Base-by-base conservation (phyloP, 768 basidiomycete genomes). In the Piloderma croceum region DNA sequence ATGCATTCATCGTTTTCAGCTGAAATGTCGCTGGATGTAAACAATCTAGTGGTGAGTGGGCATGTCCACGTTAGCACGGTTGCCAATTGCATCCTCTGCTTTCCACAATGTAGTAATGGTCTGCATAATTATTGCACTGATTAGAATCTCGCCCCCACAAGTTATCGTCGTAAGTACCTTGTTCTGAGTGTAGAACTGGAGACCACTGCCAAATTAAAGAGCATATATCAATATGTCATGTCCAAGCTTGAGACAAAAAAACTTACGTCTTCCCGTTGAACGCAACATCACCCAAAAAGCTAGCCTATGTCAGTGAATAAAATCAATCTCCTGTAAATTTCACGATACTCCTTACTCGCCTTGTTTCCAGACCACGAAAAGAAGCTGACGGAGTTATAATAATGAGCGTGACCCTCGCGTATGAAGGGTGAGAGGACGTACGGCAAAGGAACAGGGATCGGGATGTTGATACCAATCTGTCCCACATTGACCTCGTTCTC, bases 321-420 rank as follows among this genome's bases (percentile, higher is more conserved):
- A n/a, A n/a, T n/a, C n/a, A n/a, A n/a, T n/a, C n/a, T n/a, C n/a
- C n/a, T n/a, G n/a, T n/a, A n/a, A n/a, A n/a, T n/a, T n/a, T n/a
- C n/a, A n/a, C n/a, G n/a, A n/a, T n/a, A n/a, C n/a, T n/a, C n/a
- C n/a, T n/a, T 22, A 35, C 47, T 41, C 36, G 71, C 76, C 71
- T 92, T 94, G 68, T 92, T 94, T 20, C 96, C 94, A 52, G 87
- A 90, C 90, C 90, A 94, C 21, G 90, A 78, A 68, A 96, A 97
- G 88, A 96, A 93, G 12, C 85, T 41, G 76, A 53, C 18, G 38
- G 43, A 31, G 29, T 17, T 31, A 10, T 31, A 31, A 15, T 10
- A 31, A 31, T 31, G 29, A n/a, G 29, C 29, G 17, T 31, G 29
- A 22, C 17, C 31, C 15, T 38, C 22, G 18, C 34, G 25, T 34